Base-by-base conservation (phyloP, 179 eudicot species). In the Kewa caespitosa region DNA sequence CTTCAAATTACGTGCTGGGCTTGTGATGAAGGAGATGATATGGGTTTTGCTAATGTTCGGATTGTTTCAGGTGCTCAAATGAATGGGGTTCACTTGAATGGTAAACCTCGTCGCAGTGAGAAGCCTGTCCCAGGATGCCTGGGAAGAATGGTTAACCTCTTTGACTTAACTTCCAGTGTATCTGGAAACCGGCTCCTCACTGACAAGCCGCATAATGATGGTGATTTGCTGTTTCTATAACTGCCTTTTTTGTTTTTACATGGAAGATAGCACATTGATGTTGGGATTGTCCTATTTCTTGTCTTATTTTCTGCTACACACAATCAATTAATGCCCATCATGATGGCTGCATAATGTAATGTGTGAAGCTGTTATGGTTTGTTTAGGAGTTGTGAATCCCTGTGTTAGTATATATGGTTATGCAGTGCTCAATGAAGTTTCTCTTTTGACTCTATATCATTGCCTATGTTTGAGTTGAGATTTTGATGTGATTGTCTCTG, bases 111-210 rank as follows among this genome's bases (percentile, higher is more conserved):
- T 30, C 82, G 81, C 43, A 76, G 75, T 46, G 91, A 89, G 77
- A 93, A 91, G 71, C 83, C 89, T 37, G 78, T 85, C 59, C 90
- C 95, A 54, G 92, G 92, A 83, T 96, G 97, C 82, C 83, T 96
- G 85, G 97, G 97, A 77, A 89, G 90, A 87, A 89, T 96, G 96
- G 97, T 88, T 66, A 89, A 93, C 83, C 90, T 93, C 68, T 93
- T 96, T 68, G 96, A 96, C 83, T 76, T 93, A 81, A 84, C 87
- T 68, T 79, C 92, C 22, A 79, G 79, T 75, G 80, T 84, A 73
- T 81, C 94, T 41, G 85, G 89, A 73, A 89, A 91, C 76, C 84
- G 80, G 82, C 87, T 90, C 41, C 91, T 96, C 59, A 88, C 98
- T 31, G 91, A 96, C 75, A 91, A 88, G 85, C 92, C 97, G 3